phyloP scores from a whole-genome alignment of 2,329 filamentous ascomycete species.

The Fusarium sp. region DNA sequence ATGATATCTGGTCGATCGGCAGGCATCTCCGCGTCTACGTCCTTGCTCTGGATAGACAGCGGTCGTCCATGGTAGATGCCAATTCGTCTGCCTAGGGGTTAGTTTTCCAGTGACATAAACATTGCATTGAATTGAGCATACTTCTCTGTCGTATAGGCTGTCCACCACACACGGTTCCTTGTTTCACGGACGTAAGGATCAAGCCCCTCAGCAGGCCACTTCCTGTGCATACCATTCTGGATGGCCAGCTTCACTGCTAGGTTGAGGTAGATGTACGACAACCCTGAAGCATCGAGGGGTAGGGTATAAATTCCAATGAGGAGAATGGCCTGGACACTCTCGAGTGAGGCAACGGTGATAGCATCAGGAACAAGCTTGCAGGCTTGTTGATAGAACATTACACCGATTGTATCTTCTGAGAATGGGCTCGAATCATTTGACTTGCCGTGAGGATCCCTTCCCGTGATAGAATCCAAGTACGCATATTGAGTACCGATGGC shows the following conservation, averaged over 20 bases:
- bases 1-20: slow-evolving; percentile 61
- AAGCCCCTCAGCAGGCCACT: slow-evolving; percentile 62
- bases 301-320: slow-evolving; percentile 70
- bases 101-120: slow-evolving; percentile 18
- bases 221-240: slow-evolving; percentile 73
- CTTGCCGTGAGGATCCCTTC: slow-evolving; percentile 40
- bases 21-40: slow-evolving; percentile 69
- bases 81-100: slow-evolving; percentile 60
- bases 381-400: slow-evolving; percentile 70
- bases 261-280: slow-evolving; percentile 71
- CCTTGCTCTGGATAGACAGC: slow-evolving; percentile 65
- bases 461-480: slow-evolving; percentile 58
- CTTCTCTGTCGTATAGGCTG: slow-evolving; percentile 70
- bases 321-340: slow-evolving; percentile 71
- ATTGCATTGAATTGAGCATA: slow-evolving; percentile 46
- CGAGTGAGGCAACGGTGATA: slow-evolving; percentile 68
- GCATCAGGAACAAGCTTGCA: slow-evolving; percentile 69
- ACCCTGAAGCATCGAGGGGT: slow-evolving; percentile 68
- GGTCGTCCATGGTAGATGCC: slow-evolving; percentile 70
- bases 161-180: slow-evolving; percentile 71
- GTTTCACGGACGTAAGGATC: slow-evolving; percentile 65
- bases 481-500: slow-evolving; percentile 68
- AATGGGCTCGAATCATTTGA: slow-evolving; percentile 48
- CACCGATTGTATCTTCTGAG: slow-evolving; percentile 68
- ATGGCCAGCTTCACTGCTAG: slow-evolving; percentile 70